These are phyloP conservation scores for Sugiyamaella mastotermitis DNA, from an alignment of 805 yeast genomes.

Conservation along the genomic window DNA sequence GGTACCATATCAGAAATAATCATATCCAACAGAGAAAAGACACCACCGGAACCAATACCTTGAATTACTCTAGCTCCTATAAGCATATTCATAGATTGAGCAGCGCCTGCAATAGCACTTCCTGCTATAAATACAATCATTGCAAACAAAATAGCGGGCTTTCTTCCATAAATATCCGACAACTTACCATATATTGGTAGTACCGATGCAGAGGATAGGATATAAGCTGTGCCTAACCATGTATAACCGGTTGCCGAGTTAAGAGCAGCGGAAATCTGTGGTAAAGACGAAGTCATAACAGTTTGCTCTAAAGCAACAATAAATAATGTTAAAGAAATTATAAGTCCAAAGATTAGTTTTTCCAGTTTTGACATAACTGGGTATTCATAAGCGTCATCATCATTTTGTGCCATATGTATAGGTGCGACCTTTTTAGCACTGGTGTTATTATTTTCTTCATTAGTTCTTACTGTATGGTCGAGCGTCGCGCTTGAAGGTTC, in stretches of 20 bases:
- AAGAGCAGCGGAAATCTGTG: slow-evolving; percentile 36
- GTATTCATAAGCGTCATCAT: not conserved
- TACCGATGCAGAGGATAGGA: slow-evolving; percentile 56
- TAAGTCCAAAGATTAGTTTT: slow-evolving; percentile 11
- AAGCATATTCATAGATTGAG: slow-evolving; percentile 43
- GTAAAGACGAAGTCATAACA: slow-evolving; percentile 47
- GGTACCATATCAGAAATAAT: slow-evolving; percentile 43
- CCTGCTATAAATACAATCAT: slow-evolving; percentile 36
- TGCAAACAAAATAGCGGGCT: slow-evolving; percentile 34
- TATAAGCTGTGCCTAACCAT: slow-evolving; percentile 63
- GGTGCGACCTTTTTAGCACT: no score
- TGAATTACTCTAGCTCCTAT: slow-evolving; percentile 62
- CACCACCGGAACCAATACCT: slow-evolving; percentile 67
- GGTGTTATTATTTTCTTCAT: no score
- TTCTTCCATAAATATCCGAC: slow-evolving; percentile 43
- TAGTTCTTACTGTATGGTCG: no score
- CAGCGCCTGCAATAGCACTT: slow-evolving; percentile 39
- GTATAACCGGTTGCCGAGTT: slow-evolving; percentile 38
- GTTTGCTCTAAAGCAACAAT: slow-evolving; percentile 43
- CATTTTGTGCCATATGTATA: no score
- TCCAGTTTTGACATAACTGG: slow-evolving; percentile 5
- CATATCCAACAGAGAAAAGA: slow-evolving; percentile 47
- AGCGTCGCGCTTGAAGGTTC: no score
- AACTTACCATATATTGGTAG: slow-evolving; percentile 61
- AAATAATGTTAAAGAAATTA: slow-evolving; percentile 18